A percentile compares a stretch with the other conserved stretches of the same genome.
phyloP scores from a whole-genome alignment of 2,329 filamentous ascomycete species.

The Hawksworthiomyces lignivorus region DNA sequence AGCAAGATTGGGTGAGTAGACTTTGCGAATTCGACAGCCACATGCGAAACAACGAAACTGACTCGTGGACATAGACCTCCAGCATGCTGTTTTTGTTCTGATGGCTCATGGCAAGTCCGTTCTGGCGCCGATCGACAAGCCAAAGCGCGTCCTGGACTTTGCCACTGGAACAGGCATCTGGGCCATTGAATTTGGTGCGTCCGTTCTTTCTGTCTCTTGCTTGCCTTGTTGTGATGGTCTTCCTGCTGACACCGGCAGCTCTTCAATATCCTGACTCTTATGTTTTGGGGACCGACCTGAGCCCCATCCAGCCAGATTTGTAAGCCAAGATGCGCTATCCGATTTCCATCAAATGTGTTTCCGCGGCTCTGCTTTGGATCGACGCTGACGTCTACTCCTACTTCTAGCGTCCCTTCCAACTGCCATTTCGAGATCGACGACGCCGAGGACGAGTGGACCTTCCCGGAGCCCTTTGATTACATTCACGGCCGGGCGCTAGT shows the following conservation, averaged over 20 bases:
- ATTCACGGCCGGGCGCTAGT: constrained; percentile 11
- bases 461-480: constrained; percentile 8
- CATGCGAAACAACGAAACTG: neutral
- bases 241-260: constrained; percentile 1
- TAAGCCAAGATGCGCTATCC: too few species aligned
- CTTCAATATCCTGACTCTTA: constrained; percentile 7
- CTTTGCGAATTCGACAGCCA: neutral
- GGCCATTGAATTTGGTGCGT: constrained; percentile 57
- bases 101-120: constrained; percentile 35
- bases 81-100: constrained; percentile 27
- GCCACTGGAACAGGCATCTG: constrained; percentile 53
- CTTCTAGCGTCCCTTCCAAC: constrained; percentile 12
- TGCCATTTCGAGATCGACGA: constrained; percentile 13
- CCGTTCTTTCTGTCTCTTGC: neutral
- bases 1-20: constrained; percentile 1
- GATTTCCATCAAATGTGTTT: too few species aligned
- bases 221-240: too few species aligned
- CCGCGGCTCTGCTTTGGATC: too few species aligned
- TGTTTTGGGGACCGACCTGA: constrained; percentile 12
- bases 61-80: constrained; percentile 24
- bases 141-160: constrained; percentile 25
- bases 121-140: constrained; percentile 35
- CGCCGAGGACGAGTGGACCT: constrained; percentile 13
- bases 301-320: constrained; percentile 13
- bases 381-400: too few species aligned